Conservation (phyloP, 2,329 filamentous ascomycete species). For the Rutstroemia sp. region DNA sequence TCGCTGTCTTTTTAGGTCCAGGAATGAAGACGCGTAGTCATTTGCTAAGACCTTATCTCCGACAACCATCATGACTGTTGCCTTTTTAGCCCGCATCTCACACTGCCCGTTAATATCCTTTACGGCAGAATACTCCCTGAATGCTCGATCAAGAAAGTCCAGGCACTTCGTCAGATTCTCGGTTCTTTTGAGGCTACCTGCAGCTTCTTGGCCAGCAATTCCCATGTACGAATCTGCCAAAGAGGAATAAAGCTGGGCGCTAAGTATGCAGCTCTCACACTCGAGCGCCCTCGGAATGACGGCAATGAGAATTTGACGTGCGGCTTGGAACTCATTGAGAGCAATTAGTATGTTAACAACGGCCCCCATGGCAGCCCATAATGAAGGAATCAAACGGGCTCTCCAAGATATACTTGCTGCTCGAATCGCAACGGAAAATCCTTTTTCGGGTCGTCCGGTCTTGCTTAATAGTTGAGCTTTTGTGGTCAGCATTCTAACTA, state of each 20-base stretch:
- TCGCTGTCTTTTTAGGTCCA: constrained; percentile 39
- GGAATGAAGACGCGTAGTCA: constrained; percentile 46
- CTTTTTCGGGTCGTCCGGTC: constrained; percentile 52
- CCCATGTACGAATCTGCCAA: constrained; percentile 61
- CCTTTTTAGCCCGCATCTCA: constrained; percentile 59
- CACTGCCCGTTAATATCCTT: constrained; percentile 53
- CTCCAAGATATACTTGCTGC: constrained; percentile 56
- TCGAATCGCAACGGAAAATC: constrained; percentile 57
- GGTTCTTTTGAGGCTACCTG: constrained; percentile 33
- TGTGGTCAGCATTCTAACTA: constrained; percentile 51
- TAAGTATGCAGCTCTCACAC: constrained; percentile 47
- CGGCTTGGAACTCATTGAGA: constrained; percentile 52
- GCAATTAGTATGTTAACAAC: constrained; percentile 51
- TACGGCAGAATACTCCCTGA: constrained; percentile 45
- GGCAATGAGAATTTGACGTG: constrained; percentile 47
- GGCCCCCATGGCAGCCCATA: constrained; percentile 53
- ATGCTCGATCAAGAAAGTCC: constrained; percentile 25
- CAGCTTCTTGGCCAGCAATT: constrained; percentile 42
- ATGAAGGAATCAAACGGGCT: constrained; percentile 47
- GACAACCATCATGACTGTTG: constrained; percentile 51
- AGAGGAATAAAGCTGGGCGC: constrained; percentile 49
- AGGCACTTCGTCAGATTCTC: constrained; percentile 39
- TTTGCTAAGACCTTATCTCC: constrained; percentile 49
- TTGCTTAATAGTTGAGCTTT: constrained; percentile 56
- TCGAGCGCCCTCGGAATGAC: constrained; percentile 60